Evolutionary conservation across 163 green algal genomes (phyloP), one percentile per base, ranked within the genome.

Genomic region (Chloroidium sp.): DNA sequence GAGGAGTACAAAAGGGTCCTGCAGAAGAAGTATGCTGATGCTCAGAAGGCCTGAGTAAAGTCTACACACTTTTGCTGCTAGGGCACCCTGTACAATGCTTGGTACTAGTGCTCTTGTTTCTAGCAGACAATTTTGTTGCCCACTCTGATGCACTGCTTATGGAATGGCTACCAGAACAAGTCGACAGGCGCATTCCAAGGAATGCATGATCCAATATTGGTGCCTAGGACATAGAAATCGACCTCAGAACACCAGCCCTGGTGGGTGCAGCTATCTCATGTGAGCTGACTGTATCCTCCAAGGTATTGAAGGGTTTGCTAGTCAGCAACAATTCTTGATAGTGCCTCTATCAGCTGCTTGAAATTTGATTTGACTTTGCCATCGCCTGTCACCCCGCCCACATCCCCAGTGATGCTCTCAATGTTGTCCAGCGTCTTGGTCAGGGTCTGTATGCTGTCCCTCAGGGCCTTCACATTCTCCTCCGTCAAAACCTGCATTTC

Each of bases 351-450:
- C 2, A 98, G 87, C 82, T 97, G 95, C 84, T 93, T 93, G 12
- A 98, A 82, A 86, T 98, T 95, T 74, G 88, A 82, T 80, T 94
- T 92, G 81, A 97, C 95, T 0, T 86, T 88, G 57, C 83, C 89
- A 86, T 98, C 95, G 2, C 92, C 88, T 1, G 93, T 94, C 57
- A 98, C 85, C 0, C 88, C 86, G 12, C 91, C 92, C 59, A 98
- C 82, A 80, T 98, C 93, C 0, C 86, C 87, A 78, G 82, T 93
- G 69, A 98, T 93, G 77, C 85, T 86, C 87, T 98, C 95, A 12
- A 98, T 92, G 88, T 98, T 91, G 82, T 97, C 89, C 80, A 98
- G 84, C 3, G 94, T 98, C 76, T 92, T 91, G 67, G 92, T 97
- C 72, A 98, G 84, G 2, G 93, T 98, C 59, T 92, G 84, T 68